Evolutionary conservation across 805 yeast genomes (phyloP).

Genomic region (Cyberlindnera misumaiensis): DNA sequence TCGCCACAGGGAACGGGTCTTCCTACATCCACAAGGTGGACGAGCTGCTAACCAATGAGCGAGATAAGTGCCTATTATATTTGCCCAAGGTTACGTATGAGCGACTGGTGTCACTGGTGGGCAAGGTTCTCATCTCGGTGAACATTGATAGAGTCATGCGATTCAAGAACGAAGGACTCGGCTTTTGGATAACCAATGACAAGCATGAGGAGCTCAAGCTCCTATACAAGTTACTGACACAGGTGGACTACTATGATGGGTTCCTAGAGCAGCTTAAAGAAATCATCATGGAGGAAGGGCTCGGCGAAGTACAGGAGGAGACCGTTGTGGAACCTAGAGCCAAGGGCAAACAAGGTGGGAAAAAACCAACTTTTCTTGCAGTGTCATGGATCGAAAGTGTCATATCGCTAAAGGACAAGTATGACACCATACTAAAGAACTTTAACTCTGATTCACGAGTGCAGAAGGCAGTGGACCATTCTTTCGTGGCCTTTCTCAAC

Average conservation of each 20-base stretch:
- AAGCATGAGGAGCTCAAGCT: conserved; percentile 36
- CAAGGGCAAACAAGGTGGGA: conserved; percentile 14
- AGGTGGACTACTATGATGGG: conserved; percentile 50
- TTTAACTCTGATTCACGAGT: conserved; percentile 42
- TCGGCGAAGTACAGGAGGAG: conserved; percentile 5
- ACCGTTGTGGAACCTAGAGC: conserved; percentile 1
- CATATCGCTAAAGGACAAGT: conserved; percentile 43
- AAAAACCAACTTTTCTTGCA: conserved; percentile 40
- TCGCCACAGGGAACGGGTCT: conserved; percentile 41
- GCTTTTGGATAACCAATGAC: conserved; percentile 46
- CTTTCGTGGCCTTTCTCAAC: conserved; percentile 59
- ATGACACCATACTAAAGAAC: conserved; percentile 38
- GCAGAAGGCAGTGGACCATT: conserved; percentile 48
- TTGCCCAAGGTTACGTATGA: conserved; percentile 48
- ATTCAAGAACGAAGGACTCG: conserved; percentile 49
- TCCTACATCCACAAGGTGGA: conserved; percentile 46
- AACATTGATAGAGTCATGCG: conserved; percentile 50
- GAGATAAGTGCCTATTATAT: conserved; percentile 44
- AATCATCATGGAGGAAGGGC: conserved; percentile 42
- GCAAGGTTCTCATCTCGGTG: conserved; percentile 49
- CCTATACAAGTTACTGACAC: conserved; percentile 42
- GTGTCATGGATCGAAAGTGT: conserved; percentile 61
- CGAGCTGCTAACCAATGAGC: conserved; percentile 57
- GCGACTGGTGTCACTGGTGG: conserved; percentile 48
- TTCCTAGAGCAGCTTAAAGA: conserved; percentile 42